These are phyloP conservation scores for Aspergillus tamarii DNA, from an alignment of 2,329 filamentous ascomycete genomes.

Conservation along the genomic window DNA sequence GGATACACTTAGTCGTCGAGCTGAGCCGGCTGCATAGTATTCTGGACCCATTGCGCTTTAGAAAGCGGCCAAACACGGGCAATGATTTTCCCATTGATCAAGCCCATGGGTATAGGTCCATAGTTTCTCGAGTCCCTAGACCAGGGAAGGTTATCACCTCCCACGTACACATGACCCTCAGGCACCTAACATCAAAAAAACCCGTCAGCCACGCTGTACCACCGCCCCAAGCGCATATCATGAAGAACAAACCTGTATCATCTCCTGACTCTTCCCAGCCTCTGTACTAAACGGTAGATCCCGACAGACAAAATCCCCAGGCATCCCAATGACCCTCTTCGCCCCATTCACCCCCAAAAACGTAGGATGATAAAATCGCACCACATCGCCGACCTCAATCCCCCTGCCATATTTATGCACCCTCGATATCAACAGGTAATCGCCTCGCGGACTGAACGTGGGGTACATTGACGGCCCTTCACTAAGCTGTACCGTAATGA, in stretches of 20 bases:
- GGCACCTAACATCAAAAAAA: slow-evolving; percentile 65
- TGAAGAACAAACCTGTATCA: slow-evolving; percentile 53
- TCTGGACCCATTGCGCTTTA: slow-evolving; percentile 40
- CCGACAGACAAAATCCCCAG: slow-evolving; percentile 59
- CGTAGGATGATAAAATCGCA: slow-evolving; percentile 76
- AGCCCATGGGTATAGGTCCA: slow-evolving; percentile 81
- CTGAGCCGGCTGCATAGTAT: slow-evolving; percentile 40
- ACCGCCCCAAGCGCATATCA: too few species aligned
- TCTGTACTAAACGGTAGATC: slow-evolving; percentile 42
- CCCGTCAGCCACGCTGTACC: neutral
- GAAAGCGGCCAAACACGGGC: slow-evolving; percentile 49
- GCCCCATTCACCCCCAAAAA: slow-evolving; percentile 64
- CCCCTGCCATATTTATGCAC: slow-evolving; percentile 69
- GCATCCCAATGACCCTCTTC: slow-evolving; percentile 79
- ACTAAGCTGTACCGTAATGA: slow-evolving; percentile 62
- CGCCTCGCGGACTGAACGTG: slow-evolving; percentile 70
- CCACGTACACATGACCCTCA: slow-evolving; percentile 86
- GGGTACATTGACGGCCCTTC: slow-evolving; percentile 87
- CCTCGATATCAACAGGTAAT: slow-evolving; percentile 70
- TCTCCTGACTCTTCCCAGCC: slow-evolving; percentile 38
- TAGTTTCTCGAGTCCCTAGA: slow-evolving; percentile 86
- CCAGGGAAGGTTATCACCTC: slow-evolving; percentile 82
- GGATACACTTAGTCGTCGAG: slow-evolving; percentile 13
- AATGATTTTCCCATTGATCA: slow-evolving; percentile 82
- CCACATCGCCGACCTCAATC: slow-evolving; percentile 77